phyloP scores from a whole-genome alignment of 345 rosid species.

The Cardamine resedifolia region DNA sequence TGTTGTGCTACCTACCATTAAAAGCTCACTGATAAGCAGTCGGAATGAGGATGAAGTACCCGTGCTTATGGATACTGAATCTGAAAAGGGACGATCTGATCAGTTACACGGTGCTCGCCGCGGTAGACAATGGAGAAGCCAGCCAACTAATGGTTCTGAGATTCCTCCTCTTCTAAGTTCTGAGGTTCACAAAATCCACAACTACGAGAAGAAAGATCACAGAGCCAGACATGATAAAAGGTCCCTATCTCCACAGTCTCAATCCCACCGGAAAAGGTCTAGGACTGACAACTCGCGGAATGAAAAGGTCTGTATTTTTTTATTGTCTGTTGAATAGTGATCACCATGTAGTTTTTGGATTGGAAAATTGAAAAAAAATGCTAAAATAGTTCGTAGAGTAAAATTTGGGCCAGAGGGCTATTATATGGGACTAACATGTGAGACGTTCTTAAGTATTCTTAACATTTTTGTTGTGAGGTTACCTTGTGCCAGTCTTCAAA shows the following conservation, averaged over 20 bases:
- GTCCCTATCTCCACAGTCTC: slow-evolving; percentile 54
- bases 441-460: slow-evolving; percentile 1
- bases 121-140: slow-evolving; percentile 69
- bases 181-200: slow-evolving; percentile 45
- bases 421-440: slow-evolving; percentile 5
- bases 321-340: neutral
- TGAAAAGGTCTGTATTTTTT: slow-evolving; percentile 53
- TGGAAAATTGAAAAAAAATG: neutral
- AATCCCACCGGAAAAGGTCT: slow-evolving; percentile 55
- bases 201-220: slow-evolving; percentile 48
- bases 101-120: slow-evolving; percentile 46
- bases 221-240: slow-evolving; percentile 44
- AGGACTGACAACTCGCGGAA: slow-evolving; percentile 51
- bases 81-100: slow-evolving; percentile 48
- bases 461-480: neutral
- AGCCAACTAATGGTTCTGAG: slow-evolving; percentile 50
- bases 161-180: slow-evolving; percentile 68
- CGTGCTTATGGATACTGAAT: slow-evolving; percentile 44
- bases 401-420: slow-evolving; percentile 1
- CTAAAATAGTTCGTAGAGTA: neutral
- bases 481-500: slow-evolving; percentile 11
- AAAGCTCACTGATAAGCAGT: slow-evolving; percentile 34
- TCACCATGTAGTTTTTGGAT: neutral
- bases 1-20: slow-evolving; percentile 35
- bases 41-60: slow-evolving; percentile 39